Conservation (phyloP, 192 early-diverging fungal genomes). For the Geranomyces variabilis region DNA sequence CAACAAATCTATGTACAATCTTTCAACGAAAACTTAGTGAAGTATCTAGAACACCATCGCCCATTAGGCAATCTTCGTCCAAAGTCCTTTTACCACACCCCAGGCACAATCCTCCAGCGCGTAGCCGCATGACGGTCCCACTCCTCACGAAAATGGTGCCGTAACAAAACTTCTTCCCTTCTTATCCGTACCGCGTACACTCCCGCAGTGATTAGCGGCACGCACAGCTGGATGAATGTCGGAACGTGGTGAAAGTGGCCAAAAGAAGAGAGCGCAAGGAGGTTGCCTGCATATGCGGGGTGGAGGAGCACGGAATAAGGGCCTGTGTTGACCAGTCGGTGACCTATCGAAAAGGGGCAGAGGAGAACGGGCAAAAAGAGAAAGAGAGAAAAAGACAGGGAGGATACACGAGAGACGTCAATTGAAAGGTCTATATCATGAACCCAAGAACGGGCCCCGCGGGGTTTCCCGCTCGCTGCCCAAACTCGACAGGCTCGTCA, state of each 20-base stretch:
- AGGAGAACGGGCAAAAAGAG: background rate
- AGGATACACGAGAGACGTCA: too few species aligned
- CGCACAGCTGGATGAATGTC: background rate
- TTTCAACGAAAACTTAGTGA: too few species aligned
- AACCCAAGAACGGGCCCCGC: too few species aligned
- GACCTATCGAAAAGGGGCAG: background rate
- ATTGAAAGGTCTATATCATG: background rate
- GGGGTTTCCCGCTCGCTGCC: too few species aligned
- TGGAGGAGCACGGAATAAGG: conserved; percentile 4
- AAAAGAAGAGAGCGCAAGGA: background rate
- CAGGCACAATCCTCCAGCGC: background rate
- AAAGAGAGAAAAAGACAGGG: too few species aligned
- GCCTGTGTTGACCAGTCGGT: conserved; percentile 8
- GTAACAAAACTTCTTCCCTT: background rate
- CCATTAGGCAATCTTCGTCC: too few species aligned
- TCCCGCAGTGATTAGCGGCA: background rate
- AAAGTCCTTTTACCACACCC: conserved; percentile 12
- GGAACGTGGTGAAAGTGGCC: background rate
- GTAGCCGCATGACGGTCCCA: background rate
- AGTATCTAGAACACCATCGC: too few species aligned
- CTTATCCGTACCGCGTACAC: background rate
- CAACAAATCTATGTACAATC: too few species aligned
- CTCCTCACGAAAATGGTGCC: background rate
- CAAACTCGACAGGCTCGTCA: too few species aligned
- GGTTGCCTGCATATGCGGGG: background rate